Evolutionary conservation across 2,329 filamentous ascomycete species (phyloP).

Genomic region (Atkinsonella hypoxylon): DNA sequence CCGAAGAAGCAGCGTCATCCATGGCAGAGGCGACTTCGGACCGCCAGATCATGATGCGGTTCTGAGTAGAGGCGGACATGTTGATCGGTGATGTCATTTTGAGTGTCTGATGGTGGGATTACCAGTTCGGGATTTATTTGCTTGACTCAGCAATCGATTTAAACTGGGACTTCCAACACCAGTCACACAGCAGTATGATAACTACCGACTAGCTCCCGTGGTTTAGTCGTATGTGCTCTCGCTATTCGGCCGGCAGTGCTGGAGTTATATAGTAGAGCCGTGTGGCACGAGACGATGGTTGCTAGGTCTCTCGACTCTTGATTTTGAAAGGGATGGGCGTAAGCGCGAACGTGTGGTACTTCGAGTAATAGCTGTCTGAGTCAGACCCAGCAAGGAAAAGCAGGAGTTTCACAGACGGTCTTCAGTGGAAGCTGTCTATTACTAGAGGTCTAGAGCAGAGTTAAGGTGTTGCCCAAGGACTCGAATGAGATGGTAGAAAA

Average conservation of each 20-base stretch:
- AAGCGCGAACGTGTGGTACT: background rate
- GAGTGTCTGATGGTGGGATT: background rate
- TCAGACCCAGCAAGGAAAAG: background rate
- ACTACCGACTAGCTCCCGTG: background rate
- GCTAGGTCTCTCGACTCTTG: background rate
- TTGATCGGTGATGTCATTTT: background rate
- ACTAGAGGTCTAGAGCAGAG: background rate
- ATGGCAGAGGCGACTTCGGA: slow-evolving; percentile 31
- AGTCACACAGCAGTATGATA: background rate
- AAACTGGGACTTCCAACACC: background rate
- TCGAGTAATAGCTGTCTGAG: background rate
- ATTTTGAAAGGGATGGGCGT: background rate
- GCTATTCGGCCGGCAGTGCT: background rate
- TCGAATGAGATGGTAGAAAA: background rate
- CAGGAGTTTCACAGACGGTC: background rate
- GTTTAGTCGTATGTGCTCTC: background rate
- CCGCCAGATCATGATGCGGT: slow-evolving; percentile 37
- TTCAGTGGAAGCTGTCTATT: background rate
- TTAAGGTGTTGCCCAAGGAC: background rate
- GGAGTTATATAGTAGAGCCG: background rate
- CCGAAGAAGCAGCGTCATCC: slow-evolving; percentile 17
- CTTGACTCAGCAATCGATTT: background rate
- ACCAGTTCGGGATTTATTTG: background rate
- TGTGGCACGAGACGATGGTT: background rate
- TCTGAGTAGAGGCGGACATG: slow-evolving; percentile 7